Percentiles rank a stretch among this genome's conserved stretches.
phyloP scores from a whole-genome alignment of 495 filamentous ascomycete species.

The Ramalina intermedia region DNA sequence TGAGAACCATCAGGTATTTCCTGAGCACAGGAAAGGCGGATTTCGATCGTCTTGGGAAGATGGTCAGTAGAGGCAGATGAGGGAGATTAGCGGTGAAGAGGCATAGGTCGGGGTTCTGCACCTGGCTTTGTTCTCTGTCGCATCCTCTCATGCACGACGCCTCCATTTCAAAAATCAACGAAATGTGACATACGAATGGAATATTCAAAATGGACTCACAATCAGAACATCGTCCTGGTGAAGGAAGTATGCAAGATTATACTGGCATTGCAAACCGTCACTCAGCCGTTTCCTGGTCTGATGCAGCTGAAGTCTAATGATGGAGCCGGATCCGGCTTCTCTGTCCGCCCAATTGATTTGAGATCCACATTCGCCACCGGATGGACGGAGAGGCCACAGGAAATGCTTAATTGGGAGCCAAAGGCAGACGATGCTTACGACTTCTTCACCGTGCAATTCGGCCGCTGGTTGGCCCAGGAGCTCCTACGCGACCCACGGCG shows the following conservation, averaged over 20 bases:
- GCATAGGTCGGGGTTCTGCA: no score
- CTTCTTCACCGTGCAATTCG: constrained; percentile 3
- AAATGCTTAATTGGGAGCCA: neutral
- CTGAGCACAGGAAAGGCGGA: constrained; percentile 46
- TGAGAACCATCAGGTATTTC: constrained; percentile 46
- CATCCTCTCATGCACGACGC: no score
- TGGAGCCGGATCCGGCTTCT: neutral
- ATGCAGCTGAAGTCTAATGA: neutral
- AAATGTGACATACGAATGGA: no score
- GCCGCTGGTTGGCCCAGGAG: constrained; percentile 1
- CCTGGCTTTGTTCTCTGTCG: no score
- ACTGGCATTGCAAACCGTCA: neutral
- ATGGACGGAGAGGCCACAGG: neutral
- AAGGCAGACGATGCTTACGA: neutral
- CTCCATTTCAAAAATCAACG: no score
- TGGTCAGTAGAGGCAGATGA: constrained; percentile 29
- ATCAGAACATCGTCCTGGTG: neutral
- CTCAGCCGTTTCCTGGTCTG: neutral
- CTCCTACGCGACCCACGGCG: neutral
- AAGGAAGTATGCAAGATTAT: neutral
- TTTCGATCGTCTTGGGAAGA: constrained; percentile 43
- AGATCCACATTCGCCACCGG: neutral
- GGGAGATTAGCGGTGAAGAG: no score
- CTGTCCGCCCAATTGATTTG: constrained; percentile 1
- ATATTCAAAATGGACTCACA: neutral